These are phyloP conservation scores for Ogataea henricii DNA, from an alignment of 805 yeast species.

Conservation along the genomic window DNA sequence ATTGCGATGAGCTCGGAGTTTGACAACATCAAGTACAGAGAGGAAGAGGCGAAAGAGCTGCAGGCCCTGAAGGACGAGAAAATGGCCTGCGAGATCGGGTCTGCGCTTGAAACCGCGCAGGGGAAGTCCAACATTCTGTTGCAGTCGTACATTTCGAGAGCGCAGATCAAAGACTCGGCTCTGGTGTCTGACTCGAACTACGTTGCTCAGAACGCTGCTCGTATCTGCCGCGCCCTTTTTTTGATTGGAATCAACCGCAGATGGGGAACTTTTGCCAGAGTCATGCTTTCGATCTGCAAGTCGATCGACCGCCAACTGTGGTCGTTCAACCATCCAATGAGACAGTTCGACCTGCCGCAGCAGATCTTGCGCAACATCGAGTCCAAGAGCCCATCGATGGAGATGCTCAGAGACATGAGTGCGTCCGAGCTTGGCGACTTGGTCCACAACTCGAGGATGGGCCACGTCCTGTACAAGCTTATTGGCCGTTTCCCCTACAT, in stretches of 20 bases:
- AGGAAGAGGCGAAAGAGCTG: constrained; percentile 82
- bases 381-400: constrained; percentile 67
- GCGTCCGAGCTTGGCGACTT: constrained; percentile 83
- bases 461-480: constrained; percentile 57
- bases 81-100: constrained; percentile 80
- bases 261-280: constrained; percentile 83
- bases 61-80: constrained; percentile 57
- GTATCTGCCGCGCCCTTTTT: constrained; percentile 90
- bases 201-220: constrained; percentile 92
- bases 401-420: constrained; percentile 69
- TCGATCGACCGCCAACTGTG: constrained; percentile 83
- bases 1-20: constrained; percentile 92
- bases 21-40: constrained; percentile 84
- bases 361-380: constrained; percentile 63
- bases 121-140: constrained; percentile 86
- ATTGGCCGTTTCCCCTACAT: constrained; percentile 76
- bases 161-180: constrained; percentile 74
- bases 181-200: constrained; percentile 84
- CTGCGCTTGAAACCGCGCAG: constrained; percentile 70
- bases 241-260: constrained; percentile 82
- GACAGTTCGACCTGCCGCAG: constrained; percentile 81
- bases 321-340: constrained; percentile 88
- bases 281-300: constrained; percentile 79
- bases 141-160: constrained; percentile 84
- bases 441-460: constrained; percentile 81